These are phyloP conservation scores for Saraca asoca DNA, from an alignment of 331 rosid species.

Conservation along the genomic window DNA sequence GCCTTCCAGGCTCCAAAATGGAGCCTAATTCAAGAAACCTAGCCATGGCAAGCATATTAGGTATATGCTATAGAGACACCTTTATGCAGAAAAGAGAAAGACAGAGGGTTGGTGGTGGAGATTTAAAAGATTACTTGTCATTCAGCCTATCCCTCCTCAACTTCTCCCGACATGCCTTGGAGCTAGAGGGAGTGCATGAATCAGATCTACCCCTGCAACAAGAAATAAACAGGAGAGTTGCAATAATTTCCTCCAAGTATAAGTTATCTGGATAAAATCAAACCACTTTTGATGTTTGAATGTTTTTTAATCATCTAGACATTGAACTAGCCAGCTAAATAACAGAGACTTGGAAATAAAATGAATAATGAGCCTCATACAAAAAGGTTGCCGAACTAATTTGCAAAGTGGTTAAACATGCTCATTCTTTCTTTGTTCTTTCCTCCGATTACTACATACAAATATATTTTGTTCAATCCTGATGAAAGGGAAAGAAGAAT, in stretches of 20 bases:
- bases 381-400: not conserved
- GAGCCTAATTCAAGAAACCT: conserved; percentile 93
- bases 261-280: too few species aligned
- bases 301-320: too few species aligned
- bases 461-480: too few species aligned
- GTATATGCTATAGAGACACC: conserved; percentile 9
- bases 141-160: conserved; percentile 92
- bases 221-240: conserved; percentile 26
- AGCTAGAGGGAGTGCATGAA: conserved; percentile 63
- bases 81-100: conserved; percentile 17
- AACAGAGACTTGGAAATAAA: not conserved
- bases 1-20: conserved; percentile 95
- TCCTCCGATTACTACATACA: too few species aligned
- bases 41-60: conserved; percentile 40
- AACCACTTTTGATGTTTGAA: too few species aligned
- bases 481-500: not conserved
- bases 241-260: not conserved
- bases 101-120: not conserved
- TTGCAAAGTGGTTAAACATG: not conserved
- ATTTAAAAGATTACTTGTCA: conserved; percentile 64
- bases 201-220: conserved; percentile 76
- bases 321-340: too few species aligned
- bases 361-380: conserved; percentile 1
- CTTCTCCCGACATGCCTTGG: conserved; percentile 99
- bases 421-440: too few species aligned